Conservation (phyloP, 371 early-diverging fungal genomes). For the Haplosporangium sp. region DNA sequence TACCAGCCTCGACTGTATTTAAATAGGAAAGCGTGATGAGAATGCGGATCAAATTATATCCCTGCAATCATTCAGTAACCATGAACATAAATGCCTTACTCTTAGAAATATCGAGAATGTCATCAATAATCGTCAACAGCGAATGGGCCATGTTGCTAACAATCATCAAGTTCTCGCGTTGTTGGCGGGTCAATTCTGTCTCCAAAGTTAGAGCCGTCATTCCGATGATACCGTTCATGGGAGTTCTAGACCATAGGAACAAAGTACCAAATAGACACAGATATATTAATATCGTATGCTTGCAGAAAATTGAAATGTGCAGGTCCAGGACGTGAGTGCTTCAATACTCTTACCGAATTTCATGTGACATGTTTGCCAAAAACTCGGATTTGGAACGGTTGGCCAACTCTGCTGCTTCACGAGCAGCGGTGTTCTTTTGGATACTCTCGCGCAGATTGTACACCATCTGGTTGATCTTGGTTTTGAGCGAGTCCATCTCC, state of each 20-base stretch:
- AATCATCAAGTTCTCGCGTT: conserved; percentile 80
- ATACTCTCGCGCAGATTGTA: conserved; percentile 73
- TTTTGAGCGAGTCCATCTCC: conserved; percentile 72
- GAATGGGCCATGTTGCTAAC: conserved; percentile 75
- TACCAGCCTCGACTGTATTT: conserved; percentile 74
- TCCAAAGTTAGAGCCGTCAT: conserved; percentile 76
- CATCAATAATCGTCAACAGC: conserved; percentile 80
- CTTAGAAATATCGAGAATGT: conserved; percentile 86
- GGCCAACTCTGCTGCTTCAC: conserved; percentile 79
- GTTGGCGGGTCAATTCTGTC: conserved; percentile 77
- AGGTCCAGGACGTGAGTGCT: background rate
- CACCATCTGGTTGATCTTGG: conserved; percentile 72
- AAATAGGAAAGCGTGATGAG: background rate
- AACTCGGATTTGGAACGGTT: conserved; percentile 80
- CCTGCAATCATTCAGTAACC: background rate
- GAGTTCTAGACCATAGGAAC: conserved; percentile 67
- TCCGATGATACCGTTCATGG: conserved; percentile 85
- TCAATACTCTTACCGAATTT: conserved; percentile 59
- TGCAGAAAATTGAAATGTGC: background rate
- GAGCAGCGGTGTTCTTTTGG: conserved; percentile 73
- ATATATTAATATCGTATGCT: background rate
- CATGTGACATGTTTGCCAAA: conserved; percentile 82
- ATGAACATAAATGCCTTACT: conserved; percentile 47
- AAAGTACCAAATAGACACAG: background rate
- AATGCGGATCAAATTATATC: background rate